Evolutionary conservation across 2,329 filamentous ascomycete genomes (phyloP).

Genomic region (Trichothecium sympodiale): DNA sequence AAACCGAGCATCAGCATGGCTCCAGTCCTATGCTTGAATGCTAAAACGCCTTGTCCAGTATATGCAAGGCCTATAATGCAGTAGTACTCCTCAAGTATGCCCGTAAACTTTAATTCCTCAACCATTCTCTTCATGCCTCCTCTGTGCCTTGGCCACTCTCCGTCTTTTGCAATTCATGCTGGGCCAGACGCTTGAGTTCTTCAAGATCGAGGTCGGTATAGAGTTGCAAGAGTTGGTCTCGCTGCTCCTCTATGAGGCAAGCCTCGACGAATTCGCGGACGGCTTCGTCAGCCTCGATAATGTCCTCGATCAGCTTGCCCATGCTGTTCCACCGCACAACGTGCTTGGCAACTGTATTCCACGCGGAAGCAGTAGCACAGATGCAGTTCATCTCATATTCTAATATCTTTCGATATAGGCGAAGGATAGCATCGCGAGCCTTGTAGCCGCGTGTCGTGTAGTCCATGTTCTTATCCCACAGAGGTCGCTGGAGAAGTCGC

Average conservation of each 20-base stretch:
- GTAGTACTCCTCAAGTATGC: too few relatives aligned
- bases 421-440: constrained; percentile 12
- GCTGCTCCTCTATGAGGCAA: constrained; percentile 2
- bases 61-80: too few relatives aligned
- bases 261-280: constrained; percentile 12
- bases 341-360: constrained; percentile 24
- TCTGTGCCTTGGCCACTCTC: too few relatives aligned
- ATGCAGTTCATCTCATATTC: constrained; percentile 29
- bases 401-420: constrained; percentile 19
- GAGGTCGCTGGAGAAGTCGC: constrained; percentile 11
- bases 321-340: constrained; percentile 23
- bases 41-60: too few relatives aligned
- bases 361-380: constrained; percentile 23
- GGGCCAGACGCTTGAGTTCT: not conserved
- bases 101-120: too few relatives aligned
- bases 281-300: constrained; percentile 16
- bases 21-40: too few relatives aligned
- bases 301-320: constrained; percentile 12
- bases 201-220: constrained; percentile 4
- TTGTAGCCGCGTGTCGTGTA: constrained; percentile 13
- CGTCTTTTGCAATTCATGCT: too few relatives aligned
- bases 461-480: constrained; percentile 6
- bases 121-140: too few relatives aligned
- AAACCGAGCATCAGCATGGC: too few relatives aligned
- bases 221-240: constrained; percentile 1